These are phyloP conservation scores for Thalassia testudinum DNA, from an alignment of 116 monocot genomes.

Conservation along the genomic window DNA sequence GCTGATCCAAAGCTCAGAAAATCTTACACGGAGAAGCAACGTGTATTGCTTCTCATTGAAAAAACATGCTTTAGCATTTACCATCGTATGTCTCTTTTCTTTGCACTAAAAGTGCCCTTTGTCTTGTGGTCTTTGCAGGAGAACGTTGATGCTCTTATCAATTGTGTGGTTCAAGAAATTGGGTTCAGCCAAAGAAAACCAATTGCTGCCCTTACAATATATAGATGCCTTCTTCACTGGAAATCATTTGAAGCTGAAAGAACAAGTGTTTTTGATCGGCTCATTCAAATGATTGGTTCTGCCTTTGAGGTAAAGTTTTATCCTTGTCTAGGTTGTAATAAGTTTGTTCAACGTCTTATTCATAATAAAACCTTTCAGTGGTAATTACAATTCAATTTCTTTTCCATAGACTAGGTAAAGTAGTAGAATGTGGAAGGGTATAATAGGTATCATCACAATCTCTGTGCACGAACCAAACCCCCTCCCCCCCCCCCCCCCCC, in stretches of 20 bases:
- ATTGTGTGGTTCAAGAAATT: conserved; percentile 44
- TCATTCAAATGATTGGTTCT: conserved; percentile 77
- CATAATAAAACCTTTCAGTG: too few species aligned
- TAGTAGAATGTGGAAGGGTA: too few species aligned
- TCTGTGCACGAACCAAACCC: too few species aligned
- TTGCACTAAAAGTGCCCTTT: not conserved
- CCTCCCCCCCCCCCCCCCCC: too few species aligned
- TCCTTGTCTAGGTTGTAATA: not conserved
- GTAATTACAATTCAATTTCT: too few species aligned
- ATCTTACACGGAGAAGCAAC: conserved; percentile 56
- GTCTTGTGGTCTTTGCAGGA: conserved; percentile 32
- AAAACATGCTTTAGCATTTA: not conserved
- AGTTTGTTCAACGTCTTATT: too few species aligned
- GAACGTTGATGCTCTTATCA: conserved; percentile 60
- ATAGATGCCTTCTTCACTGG: conserved; percentile 88
- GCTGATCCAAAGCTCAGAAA: conserved; percentile 40
- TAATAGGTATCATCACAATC: too few species aligned
- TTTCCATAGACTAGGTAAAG: too few species aligned
- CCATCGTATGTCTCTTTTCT: not conserved
- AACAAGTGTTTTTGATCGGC: conserved; percentile 91
- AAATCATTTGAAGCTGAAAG: conserved; percentile 90
- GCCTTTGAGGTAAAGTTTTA: conserved; percentile 21
- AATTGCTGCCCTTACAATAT: conserved; percentile 76
- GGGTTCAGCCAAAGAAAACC: conserved; percentile 73
- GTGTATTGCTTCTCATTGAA: conserved; percentile 26